Conservation (phyloP, 2,329 filamentous ascomycete species). For the Sodiomyces alkalinus region DNA sequence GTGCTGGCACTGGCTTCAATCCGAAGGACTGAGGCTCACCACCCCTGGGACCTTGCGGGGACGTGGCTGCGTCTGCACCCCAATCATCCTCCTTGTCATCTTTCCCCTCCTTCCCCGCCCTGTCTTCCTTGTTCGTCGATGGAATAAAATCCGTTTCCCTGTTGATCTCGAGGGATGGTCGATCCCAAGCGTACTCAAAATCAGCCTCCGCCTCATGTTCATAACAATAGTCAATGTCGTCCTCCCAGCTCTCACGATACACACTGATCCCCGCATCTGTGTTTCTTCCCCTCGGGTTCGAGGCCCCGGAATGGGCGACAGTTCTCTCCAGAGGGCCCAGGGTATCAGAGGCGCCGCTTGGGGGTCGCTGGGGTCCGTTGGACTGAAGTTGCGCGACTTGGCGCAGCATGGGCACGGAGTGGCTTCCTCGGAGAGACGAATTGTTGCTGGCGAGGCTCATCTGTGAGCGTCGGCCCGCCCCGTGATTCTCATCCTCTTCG, state of each 20-base stretch:
- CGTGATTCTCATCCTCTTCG: slow-evolving; percentile 43
- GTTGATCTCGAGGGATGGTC: slow-evolving; percentile 33
- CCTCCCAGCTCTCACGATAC: slow-evolving; percentile 44
- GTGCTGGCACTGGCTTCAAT: slow-evolving; percentile 4
- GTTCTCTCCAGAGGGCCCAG: slow-evolving; percentile 28
- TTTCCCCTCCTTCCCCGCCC: no score
- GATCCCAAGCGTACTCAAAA: slow-evolving; percentile 52
- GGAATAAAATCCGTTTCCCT: no score
- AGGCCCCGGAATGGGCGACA: slow-evolving; percentile 14
- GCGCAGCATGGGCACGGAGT: slow-evolving; percentile 40
- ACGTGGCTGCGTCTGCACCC: background rate
- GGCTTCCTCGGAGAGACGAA: slow-evolving; percentile 37
- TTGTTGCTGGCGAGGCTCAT: slow-evolving; percentile 30
- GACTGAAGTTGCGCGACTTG: slow-evolving; percentile 21
- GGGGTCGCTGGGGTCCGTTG: slow-evolving; percentile 14
- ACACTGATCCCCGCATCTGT: slow-evolving; percentile 13
- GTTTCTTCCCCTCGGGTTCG: slow-evolving; percentile 10
- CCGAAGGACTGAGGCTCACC: slow-evolving; percentile 4
- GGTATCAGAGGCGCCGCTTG: slow-evolving; percentile 37
- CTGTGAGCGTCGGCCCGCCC: slow-evolving; percentile 20
- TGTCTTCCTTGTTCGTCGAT: no score
- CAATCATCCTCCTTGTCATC: slow-evolving; percentile 7
- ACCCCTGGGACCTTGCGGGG: background rate
- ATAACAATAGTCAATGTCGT: slow-evolving; percentile 57
- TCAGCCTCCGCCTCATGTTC: slow-evolving; percentile 53